A percentile compares a stretch with the other conserved stretches of the same genome.
These are phyloP conservation scores for Hypoxylon sp. DNA, from an alignment of 2,329 filamentous ascomycete species.

Conservation along the genomic window DNA sequence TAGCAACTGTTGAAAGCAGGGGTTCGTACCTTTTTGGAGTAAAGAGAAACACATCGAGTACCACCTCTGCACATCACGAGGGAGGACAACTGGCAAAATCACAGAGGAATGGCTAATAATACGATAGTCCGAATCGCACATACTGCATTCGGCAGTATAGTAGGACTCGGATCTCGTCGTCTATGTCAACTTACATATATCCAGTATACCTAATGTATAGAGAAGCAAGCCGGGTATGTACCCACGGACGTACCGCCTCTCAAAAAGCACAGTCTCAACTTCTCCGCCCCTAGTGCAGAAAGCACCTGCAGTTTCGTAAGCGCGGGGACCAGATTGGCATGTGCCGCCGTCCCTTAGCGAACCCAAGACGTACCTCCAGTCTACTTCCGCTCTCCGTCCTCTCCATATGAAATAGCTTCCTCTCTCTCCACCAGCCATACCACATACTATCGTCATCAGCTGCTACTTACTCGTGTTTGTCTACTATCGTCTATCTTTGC, in stretches of 20 bases:
- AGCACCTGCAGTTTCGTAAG: conserved; percentile 30
- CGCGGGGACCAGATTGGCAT: conserved; percentile 28
- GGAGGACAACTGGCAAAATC: conserved; percentile 13
- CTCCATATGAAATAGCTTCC: conserved; percentile 13
- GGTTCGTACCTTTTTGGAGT: conserved; percentile 16
- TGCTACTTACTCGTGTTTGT: conserved; percentile 6
- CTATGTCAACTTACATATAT: conserved; percentile 4
- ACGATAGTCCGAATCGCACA: neutral
- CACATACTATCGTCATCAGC: conserved; percentile 6
- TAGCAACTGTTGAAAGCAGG: conserved; percentile 10
- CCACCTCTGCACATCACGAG: conserved; percentile 30
- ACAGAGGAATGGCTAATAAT: conserved; percentile 6
- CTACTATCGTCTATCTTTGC: neutral
- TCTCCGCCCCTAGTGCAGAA: neutral
- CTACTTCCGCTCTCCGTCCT: conserved; percentile 15
- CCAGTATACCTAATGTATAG: no score
- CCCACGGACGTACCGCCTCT: neutral
- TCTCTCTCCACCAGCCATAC: conserved; percentile 5
- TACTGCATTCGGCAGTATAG: conserved; percentile 8
- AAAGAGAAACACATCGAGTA: conserved; percentile 7
- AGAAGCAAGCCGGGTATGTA: no score
- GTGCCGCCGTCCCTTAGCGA: conserved; percentile 10
- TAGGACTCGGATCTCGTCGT: neutral
- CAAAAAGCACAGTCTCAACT: neutral
- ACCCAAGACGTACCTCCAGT: neutral